Conservation (phyloP, 2,329 filamentous ascomycete species). For the Cercospora zeina region DNA sequence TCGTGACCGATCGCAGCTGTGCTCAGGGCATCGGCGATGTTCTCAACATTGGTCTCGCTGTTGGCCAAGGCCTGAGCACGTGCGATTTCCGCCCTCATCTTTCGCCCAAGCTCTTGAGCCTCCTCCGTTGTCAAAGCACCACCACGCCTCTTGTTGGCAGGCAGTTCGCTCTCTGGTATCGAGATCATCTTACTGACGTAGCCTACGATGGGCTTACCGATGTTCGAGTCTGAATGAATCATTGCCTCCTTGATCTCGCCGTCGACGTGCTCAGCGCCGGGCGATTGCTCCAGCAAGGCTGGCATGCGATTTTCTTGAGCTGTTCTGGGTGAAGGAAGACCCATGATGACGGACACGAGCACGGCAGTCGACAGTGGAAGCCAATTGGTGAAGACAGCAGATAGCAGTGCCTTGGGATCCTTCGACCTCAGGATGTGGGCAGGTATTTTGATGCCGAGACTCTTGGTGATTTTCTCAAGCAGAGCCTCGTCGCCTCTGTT, state of each 20-base stretch:
- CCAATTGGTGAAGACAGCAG: slow-evolving; percentile 85
- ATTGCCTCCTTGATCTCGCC: slow-evolving; percentile 74
- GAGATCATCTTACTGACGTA: slow-evolving; percentile 99
- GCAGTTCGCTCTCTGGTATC: slow-evolving; percentile 86
- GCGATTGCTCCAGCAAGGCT: slow-evolving; percentile 74
- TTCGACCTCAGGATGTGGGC: slow-evolving; percentile 80
- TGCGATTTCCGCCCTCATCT: slow-evolving; percentile 86
- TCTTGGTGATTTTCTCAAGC: slow-evolving; percentile 93
- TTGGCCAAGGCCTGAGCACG: slow-evolving; percentile 66
- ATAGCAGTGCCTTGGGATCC: slow-evolving; percentile 80
- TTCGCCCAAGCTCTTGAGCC: slow-evolving; percentile 80
- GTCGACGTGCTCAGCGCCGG: slow-evolving; percentile 71
- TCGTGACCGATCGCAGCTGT: slow-evolving; percentile 60
- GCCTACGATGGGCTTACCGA: slow-evolving; percentile 77
- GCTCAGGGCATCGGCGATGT: slow-evolving; percentile 62
- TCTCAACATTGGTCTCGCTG: slow-evolving; percentile 53
- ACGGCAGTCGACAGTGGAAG: slow-evolving; percentile 88
- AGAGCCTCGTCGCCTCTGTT: slow-evolving; percentile 79
- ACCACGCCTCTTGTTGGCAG: slow-evolving; percentile 76
- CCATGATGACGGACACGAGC: slow-evolving; percentile 90
- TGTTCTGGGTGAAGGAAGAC: slow-evolving; percentile 76
- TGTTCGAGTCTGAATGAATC: slow-evolving; percentile 70
- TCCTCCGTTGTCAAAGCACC: slow-evolving; percentile 80
- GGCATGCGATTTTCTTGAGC: slow-evolving; percentile 82
- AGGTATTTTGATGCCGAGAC: slow-evolving; percentile 77